Evolutionary conservation across 2,329 filamentous ascomycete genomes (phyloP).

Genomic region (Epichloe festucae): DNA sequence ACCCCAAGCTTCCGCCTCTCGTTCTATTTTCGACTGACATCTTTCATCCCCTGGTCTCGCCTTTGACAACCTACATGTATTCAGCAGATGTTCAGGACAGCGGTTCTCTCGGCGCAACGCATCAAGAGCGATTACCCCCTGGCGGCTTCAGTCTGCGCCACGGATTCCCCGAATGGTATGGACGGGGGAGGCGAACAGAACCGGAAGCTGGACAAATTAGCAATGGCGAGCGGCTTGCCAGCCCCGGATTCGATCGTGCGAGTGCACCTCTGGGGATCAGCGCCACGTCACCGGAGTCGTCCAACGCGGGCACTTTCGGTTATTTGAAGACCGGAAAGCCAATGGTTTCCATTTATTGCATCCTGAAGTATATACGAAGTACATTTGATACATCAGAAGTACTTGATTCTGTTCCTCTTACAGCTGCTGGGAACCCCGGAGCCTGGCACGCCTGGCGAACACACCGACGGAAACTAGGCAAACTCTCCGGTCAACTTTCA

Average conservation of each 20-base stretch:
- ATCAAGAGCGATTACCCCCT: constrained; percentile 76
- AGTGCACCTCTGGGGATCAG: constrained; percentile 9
- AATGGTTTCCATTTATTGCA: constrained; percentile 46
- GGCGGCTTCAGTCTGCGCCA: constrained; percentile 84
- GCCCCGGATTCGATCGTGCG: constrained; percentile 14
- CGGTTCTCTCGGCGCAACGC: constrained; percentile 70
- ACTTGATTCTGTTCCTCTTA: constrained; percentile 65
- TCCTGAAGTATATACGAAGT: constrained; percentile 70
- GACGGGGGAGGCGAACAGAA: constrained; percentile 34
- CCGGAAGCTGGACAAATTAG: constrained; percentile 27
- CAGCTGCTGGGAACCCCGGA: constrained; percentile 76
- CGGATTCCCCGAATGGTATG: constrained; percentile 85
- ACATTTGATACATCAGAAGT: constrained; percentile 68
- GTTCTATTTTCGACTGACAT: constrained; percentile 86
- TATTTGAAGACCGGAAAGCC: constrained; percentile 29
- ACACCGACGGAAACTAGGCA: constrained; percentile 35
- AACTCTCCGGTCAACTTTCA: constrained; percentile 9
- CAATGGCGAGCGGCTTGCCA: constrained; percentile 24
- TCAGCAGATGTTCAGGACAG: constrained; percentile 63
- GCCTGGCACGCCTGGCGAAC: constrained; percentile 91
- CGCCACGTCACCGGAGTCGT: constrained; percentile 18
- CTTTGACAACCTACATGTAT: constrained; percentile 89
- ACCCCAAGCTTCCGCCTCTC: constrained; percentile 66
- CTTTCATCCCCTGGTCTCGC: constrained; percentile 87
- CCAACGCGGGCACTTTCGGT: constrained; percentile 17